Base-by-base conservation (phyloP, 768 basidiomycete genomes). In the Plicaturopsis crispa region DNA sequence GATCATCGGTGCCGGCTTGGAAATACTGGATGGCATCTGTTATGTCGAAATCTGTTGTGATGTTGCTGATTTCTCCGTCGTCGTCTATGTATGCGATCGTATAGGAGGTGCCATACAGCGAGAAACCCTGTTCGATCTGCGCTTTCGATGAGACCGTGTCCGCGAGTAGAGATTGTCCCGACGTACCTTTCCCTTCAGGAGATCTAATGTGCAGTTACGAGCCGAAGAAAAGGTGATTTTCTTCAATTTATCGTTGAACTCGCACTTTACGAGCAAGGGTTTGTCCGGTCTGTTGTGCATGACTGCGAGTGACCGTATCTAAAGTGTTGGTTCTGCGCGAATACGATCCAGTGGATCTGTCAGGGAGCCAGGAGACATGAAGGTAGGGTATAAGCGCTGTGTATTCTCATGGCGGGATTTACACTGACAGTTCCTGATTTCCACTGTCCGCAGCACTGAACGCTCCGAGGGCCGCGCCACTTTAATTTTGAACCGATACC, bases 1-100 rank as follows among this genome's bases (percentile, higher is more conserved):
- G 71, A 47, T 88, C 85, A 45, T 90, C 91, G 8, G 56, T 61
- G 12, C 84, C 83, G 1, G 77, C 79, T 40, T 80, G 73, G 55
- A 91, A 93, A 59, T 90, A 97, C 23, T 75, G 69, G 41, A 97
- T 84, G 1, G 92, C 91, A 48, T 94, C 92, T 1, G 79, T 74
- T 16, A 96, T 69, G 50, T 93, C 86, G 4, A 60, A 55, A 40
- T 94, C 88, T 14, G 70, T 75, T 0, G 66, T 60, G 46, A 92
- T 85, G 44, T 68, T 70, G 17, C 71, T 77, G 40, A 75, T 70
- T 54, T 91, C 89, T 41, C 82, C 84, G 42, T 93, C 89, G 53
- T 96, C 89, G 51, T 92, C 90, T 48, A 79, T 84, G 62, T 90
- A 96, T 4, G 79, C 68, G 40, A 97, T 80, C 4, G 66, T 66